These are phyloP conservation scores for Lactuca saligna DNA, from an alignment of 129 eudicot species.

Conservation along the genomic window DNA sequence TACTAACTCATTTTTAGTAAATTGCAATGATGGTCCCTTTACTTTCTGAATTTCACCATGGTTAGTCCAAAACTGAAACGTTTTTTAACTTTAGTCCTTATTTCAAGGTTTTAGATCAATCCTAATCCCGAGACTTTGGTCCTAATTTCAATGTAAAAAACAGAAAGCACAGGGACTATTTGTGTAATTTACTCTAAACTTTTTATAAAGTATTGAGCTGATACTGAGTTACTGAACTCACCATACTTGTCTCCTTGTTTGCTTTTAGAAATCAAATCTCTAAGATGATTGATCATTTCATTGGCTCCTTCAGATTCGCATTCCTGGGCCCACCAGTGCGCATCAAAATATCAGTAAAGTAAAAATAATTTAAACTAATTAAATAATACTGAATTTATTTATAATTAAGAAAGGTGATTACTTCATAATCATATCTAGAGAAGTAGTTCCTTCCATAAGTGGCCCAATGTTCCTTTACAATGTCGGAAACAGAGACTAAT, in stretches of 20 bases:
- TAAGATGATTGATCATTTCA: conserved; percentile 80
- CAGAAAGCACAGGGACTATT: neutral
- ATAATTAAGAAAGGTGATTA: conserved; percentile 27
- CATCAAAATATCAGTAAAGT: conserved; percentile 29
- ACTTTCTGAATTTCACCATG: neutral
- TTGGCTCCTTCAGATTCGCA: conserved; percentile 98
- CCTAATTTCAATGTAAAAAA: neutral
- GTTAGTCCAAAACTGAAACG: neutral
- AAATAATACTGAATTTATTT: neutral
- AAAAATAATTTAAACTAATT: conserved; percentile 8
- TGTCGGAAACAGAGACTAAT: conserved; percentile 79
- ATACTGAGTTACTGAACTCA: conserved; percentile 21
- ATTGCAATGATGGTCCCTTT: no score
- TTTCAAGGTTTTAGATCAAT: neutral
- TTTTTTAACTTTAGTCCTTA: neutral
- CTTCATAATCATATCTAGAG: conserved; percentile 98
- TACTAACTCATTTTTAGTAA: no score
- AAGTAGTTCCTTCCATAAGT: conserved; percentile 97
- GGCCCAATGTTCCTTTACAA: conserved; percentile 94
- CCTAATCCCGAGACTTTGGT: neutral
- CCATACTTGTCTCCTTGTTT: conserved; percentile 86
- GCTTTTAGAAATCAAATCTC: conserved; percentile 85
- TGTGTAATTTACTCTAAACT: neutral
- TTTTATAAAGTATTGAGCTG: neutral
- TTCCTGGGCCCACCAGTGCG: conserved; percentile 51